phyloP scores from a whole-genome alignment of 2,329 filamentous ascomycete species.

The Calonectria naviculata region DNA sequence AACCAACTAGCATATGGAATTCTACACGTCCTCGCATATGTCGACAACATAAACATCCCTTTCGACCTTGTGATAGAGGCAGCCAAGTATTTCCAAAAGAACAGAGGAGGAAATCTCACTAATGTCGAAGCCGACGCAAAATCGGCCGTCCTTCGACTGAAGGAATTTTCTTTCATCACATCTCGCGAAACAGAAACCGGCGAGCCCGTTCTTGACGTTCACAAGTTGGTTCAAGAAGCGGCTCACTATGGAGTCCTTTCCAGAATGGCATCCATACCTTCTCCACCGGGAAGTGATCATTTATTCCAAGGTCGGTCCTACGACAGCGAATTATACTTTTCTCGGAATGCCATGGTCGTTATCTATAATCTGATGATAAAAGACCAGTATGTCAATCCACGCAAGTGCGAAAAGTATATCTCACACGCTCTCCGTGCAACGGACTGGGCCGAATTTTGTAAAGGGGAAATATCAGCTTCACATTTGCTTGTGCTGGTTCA shows the following conservation, averaged over 20 bases:
- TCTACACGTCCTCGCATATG: slow-evolving; percentile 44
- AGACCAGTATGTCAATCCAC: not conserved
- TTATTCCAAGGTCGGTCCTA: not conserved
- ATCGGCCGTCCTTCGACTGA: slow-evolving; percentile 39
- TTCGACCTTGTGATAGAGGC: slow-evolving; percentile 37
- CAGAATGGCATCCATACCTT: not conserved
- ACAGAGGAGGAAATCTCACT: not conserved
- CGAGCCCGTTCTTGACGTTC: slow-evolving; percentile 40
- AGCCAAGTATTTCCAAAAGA: not conserved
- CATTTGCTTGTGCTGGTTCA: slow-evolving; percentile 32
- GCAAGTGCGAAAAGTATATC: slow-evolving; percentile 40
- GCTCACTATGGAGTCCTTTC: slow-evolving; percentile 29
- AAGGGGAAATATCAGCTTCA: slow-evolving; percentile 23
- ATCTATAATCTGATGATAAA: slow-evolving; percentile 35
- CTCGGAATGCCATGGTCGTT: slow-evolving; percentile 34
- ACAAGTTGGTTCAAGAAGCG: slow-evolving; percentile 46
- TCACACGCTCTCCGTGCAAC: slow-evolving; percentile 39
- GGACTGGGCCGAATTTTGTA: slow-evolving; percentile 36
- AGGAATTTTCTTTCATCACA: slow-evolving; percentile 48
- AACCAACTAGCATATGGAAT: slow-evolving; percentile 42
- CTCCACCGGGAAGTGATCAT: not conserved
- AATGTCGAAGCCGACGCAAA: slow-evolving; percentile 3
- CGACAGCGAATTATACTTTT: slow-evolving; percentile 32
- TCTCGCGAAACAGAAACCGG: slow-evolving; percentile 9
- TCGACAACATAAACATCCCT: slow-evolving; percentile 46